Percentiles rank a stretch among this genome's conserved stretches.
Evolutionary conservation across 2,329 filamentous ascomycete genomes (phyloP).

Genomic region (Stagonosporopsis vannaccii): DNA sequence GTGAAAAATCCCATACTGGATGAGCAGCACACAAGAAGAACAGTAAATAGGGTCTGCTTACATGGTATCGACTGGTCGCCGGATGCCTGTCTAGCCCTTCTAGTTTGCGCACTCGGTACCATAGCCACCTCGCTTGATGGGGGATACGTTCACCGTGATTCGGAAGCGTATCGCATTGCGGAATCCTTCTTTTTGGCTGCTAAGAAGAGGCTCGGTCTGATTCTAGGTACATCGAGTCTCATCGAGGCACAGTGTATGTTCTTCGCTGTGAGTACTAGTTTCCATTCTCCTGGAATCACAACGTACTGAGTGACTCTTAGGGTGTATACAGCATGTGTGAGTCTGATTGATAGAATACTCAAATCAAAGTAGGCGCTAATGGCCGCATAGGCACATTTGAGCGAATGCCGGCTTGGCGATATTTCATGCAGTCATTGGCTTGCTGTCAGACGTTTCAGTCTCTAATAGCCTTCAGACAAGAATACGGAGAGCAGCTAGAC

Average conservation of each 20-base stretch:
- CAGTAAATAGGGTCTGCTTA: slow-evolving; percentile 11
- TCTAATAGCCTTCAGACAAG: slow-evolving; percentile 1
- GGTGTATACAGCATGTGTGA: slow-evolving; percentile 6
- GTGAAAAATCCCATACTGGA: slow-evolving; percentile 19
- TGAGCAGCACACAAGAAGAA: slow-evolving; percentile 1
- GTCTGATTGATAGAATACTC: background rate
- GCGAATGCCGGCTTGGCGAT: background rate
- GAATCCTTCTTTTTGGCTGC: slow-evolving; percentile 8
- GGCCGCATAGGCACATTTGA: background rate
- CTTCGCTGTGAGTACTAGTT: slow-evolving; percentile 2
- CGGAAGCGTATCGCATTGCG: slow-evolving; percentile 11
- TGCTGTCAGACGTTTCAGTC: slow-evolving; percentile 2
- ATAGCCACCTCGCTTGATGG: slow-evolving; percentile 14
- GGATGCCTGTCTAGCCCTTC: slow-evolving; percentile 17
- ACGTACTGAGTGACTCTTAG: background rate
- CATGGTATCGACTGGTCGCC: slow-evolving; percentile 18
- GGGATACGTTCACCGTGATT: slow-evolving; percentile 2
- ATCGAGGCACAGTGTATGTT: slow-evolving; percentile 15
- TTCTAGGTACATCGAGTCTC: slow-evolving; percentile 5
- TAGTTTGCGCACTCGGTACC: slow-evolving; percentile 19
- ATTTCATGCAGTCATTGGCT: slow-evolving; percentile 2
- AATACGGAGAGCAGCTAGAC: background rate
- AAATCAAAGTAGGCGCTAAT: background rate
- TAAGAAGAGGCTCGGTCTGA: slow-evolving; percentile 9
- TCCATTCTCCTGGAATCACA: too few relatives aligned